A percentile compares a stretch with the other conserved stretches of the same genome.
These are phyloP conservation scores for Detonula confervacea DNA, from an alignment of 352 stramenopile species.

Conservation along the genomic window DNA sequence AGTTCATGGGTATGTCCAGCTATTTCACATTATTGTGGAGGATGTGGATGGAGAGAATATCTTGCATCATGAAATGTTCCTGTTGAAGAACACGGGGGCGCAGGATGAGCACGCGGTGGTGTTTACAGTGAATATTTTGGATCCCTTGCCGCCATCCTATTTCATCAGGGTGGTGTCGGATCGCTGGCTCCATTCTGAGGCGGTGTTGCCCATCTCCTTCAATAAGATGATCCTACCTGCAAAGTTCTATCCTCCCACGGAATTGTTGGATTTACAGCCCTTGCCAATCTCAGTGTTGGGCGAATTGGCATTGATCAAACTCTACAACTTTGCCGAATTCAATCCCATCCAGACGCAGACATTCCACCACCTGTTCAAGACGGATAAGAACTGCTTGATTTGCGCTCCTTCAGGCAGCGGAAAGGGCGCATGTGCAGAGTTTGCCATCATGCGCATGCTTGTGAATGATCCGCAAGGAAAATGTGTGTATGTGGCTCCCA, in stretches of 20 bases:
- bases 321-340: conserved; percentile 91
- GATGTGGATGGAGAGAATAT: conserved; percentile 99
- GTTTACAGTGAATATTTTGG: conserved; percentile 97
- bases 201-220: conserved; percentile 96
- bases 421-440: conserved; percentile 93
- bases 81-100: conserved; percentile 88
- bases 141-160: conserved; percentile 97
- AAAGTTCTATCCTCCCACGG: conserved; percentile 96
- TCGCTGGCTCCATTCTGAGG: conserved; percentile 98
- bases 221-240: conserved; percentile 98
- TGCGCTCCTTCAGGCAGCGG: conserved; percentile 94
- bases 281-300: conserved; percentile 90
- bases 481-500: conserved; percentile 94
- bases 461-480: conserved; percentile 74
- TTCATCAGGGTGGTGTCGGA: conserved; percentile 98
- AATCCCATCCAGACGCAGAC: conserved; percentile 99
- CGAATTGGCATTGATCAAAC: conserved; percentile 74
- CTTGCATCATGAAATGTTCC: conserved; percentile 96
- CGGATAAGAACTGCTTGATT: conserved; percentile 93
- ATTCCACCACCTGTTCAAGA: conserved; percentile 95
- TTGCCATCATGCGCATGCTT: conserved; percentile 95
- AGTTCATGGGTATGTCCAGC: conserved; percentile 94
- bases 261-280: conserved; percentile 97
- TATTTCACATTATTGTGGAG: conserved; percentile 98
- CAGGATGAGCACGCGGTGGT: conserved; percentile 88